Evolutionary conservation across 768 basidiomycete genomes (phyloP).

Genomic region (Glaciozyma antarctica): DNA sequence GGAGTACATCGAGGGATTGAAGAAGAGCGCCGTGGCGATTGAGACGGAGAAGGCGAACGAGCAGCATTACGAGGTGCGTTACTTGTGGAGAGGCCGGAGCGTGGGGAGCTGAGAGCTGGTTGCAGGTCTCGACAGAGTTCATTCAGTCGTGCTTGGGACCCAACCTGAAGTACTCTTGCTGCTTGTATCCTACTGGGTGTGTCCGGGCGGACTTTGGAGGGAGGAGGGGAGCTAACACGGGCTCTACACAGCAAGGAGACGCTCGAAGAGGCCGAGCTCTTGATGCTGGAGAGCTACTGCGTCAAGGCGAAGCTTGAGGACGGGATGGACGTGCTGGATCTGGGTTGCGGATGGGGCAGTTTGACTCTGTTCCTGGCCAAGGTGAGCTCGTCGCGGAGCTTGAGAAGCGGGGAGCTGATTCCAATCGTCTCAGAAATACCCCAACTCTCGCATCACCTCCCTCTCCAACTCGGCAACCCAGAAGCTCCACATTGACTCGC

Average conservation of each 20-base stretch:
- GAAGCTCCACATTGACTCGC: slow-evolving; percentile 53
- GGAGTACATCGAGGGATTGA: slow-evolving; percentile 54
- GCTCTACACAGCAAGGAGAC: slow-evolving; percentile 40
- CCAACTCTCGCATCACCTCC: slow-evolving; percentile 53
- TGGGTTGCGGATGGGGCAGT: slow-evolving; percentile 71
- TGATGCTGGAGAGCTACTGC: slow-evolving; percentile 61
- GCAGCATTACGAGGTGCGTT: slow-evolving; percentile 60
- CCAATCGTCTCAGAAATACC: slow-evolving; percentile 50
- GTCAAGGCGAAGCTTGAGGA: slow-evolving; percentile 54
- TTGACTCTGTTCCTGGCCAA: slow-evolving; percentile 56
- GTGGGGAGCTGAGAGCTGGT: slow-evolving; percentile 24
- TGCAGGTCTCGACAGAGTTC: slow-evolving; percentile 41
- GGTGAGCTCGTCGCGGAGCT: slow-evolving; percentile 38
- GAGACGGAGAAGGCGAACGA: slow-evolving; percentile 61
- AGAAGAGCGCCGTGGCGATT: slow-evolving; percentile 59
- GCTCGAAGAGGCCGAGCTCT: slow-evolving; percentile 54
- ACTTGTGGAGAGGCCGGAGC: slow-evolving; percentile 21
- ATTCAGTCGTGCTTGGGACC: slow-evolving; percentile 59
- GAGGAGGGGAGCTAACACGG: too few species aligned
- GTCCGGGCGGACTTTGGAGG: too few species aligned
- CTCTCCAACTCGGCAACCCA: slow-evolving; percentile 62
- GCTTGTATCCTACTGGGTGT: slow-evolving; percentile 51
- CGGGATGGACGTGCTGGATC: slow-evolving; percentile 55
- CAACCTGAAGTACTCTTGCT: slow-evolving; percentile 58
- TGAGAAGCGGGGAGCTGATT: not conserved